phyloP scores from a whole-genome alignment of 805 yeast species.

The Hanseniaspora mollemarum region DNA sequence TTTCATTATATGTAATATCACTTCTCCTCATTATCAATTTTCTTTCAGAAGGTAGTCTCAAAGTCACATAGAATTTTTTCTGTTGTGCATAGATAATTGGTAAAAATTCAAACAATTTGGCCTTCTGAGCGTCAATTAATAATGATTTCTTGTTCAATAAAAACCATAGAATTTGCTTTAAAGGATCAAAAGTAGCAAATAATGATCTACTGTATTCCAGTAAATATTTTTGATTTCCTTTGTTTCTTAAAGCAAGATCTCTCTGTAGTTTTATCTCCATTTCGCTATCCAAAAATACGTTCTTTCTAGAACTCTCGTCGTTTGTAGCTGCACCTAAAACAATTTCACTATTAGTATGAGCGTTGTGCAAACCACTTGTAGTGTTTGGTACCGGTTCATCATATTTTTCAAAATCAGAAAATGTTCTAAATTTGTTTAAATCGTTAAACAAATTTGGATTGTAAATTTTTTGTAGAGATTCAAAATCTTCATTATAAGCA shows the following conservation, averaged over 20 bases:
- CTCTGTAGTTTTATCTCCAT: conserved; percentile 21
- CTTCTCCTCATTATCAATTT: conserved; percentile 48
- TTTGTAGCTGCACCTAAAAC: not conserved
- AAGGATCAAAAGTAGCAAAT: conserved; percentile 38
- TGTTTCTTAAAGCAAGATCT: conserved; percentile 20
- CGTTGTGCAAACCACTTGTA: conserved; percentile 13
- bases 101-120: conserved; percentile 52
- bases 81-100: conserved; percentile 53
- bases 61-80: conserved; percentile 48
- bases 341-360: conserved; percentile 4
- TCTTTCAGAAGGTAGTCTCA: conserved; percentile 58
- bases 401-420: conserved; percentile 9
- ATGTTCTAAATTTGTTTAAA: not conserved
- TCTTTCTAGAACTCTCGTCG: conserved; percentile 5
- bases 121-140: conserved; percentile 46
- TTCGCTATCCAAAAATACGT: conserved; percentile 19
- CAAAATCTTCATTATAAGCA: conserved; percentile 46
- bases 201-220: conserved; percentile 22
- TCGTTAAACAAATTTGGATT: conserved; percentile 21
- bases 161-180: conserved; percentile 56
- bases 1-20: conserved; percentile 20
- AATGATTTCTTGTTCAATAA: conserved; percentile 48
- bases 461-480: conserved; percentile 25
- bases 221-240: conserved; percentile 25
- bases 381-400: not conserved